Base-by-base conservation (phyloP, 345 rosid genomes). In the Euphorbia peplus region DNA sequence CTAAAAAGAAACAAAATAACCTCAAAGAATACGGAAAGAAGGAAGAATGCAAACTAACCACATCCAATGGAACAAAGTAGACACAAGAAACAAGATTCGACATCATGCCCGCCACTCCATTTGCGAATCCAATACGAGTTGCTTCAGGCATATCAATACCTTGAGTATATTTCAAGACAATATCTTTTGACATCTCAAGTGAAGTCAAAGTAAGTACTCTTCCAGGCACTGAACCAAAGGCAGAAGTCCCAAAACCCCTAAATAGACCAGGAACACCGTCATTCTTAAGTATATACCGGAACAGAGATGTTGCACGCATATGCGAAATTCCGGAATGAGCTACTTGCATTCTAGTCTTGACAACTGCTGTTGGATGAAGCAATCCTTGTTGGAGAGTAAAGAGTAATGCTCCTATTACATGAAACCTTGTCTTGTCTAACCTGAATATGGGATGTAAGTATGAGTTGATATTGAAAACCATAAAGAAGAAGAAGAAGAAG, bases 21-120 rank as follows among this genome's bases (percentile, higher is more conserved):
- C n/a, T n/a, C n/a, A n/a, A n/a, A n/a, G n/a, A n/a, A n/a, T n/a
- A n/a, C n/a, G n/a, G n/a, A n/a, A n/a, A n/a, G n/a, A n/a, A n/a
- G n/a, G n/a, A n/a, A n/a, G n/a, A n/a, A 32, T 32, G 6, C 37
- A 32, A 2, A 79, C 87, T 3, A 73, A 86, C 90, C 90, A 86
- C 90, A 56, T 86, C 93, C 79, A 88, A 65, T 63, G 91, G 88
- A 63, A 84, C 91, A 79, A 53, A 83, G 77, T 83, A 80, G 7
- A 70, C 83, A 62, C 85, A 83, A 48, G 91, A 88, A 73, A 84
- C 81, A 55, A 86, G 74, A 68, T 81, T 83, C 39, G 91, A 84
- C 54, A 85, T 37, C 91, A 84, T 75, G 84, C 89, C 88, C 2
- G 91, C 89, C 64, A 79, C 82, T 48, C 88, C 89, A 79, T 86